Conservation (phyloP, 352 stramenopile species). For the Phytophthora parvispora region DNA sequence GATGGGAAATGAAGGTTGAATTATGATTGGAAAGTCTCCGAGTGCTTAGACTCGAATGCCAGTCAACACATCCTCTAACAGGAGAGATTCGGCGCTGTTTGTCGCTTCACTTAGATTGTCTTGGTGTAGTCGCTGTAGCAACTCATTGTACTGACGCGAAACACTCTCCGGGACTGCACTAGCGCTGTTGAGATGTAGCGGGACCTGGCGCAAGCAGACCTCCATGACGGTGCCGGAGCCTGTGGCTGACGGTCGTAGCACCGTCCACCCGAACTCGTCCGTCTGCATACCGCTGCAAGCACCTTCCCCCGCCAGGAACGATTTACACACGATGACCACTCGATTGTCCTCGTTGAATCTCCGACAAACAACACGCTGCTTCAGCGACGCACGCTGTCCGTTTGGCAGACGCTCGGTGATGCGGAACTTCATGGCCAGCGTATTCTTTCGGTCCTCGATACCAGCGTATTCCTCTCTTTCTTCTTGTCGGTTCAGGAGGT, state of each 20-base stretch:
- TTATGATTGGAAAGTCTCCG: too few species aligned
- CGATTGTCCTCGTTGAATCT: neutral
- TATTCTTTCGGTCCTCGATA: neutral
- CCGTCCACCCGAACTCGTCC: constrained; percentile 4
- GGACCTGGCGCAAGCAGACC: constrained; percentile 2
- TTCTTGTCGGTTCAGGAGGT: constrained; percentile 12
- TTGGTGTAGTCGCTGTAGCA: constrained; percentile 9
- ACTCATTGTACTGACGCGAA: constrained; percentile 6
- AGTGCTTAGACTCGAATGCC: constrained; percentile 9
- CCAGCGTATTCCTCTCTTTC: neutral
- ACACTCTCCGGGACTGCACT: neutral
- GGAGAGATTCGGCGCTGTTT: neutral
- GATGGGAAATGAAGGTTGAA: too few species aligned
- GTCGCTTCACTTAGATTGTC: constrained; percentile 7
- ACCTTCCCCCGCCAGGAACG: neutral
- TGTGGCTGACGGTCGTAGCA: neutral
- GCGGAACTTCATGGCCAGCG: neutral
- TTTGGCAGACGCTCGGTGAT: neutral
- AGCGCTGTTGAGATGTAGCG: constrained; percentile 15
- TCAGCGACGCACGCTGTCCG: neutral
- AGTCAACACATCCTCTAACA: constrained; percentile 8
- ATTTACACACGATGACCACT: neutral
- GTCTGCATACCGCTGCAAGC: constrained; percentile 7
- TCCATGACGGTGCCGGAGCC: constrained; percentile 7
- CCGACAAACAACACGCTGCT: neutral